phyloP scores from a whole-genome alignment of 2,329 filamentous ascomycete genomes.

The Tolypocladium tundrense region DNA sequence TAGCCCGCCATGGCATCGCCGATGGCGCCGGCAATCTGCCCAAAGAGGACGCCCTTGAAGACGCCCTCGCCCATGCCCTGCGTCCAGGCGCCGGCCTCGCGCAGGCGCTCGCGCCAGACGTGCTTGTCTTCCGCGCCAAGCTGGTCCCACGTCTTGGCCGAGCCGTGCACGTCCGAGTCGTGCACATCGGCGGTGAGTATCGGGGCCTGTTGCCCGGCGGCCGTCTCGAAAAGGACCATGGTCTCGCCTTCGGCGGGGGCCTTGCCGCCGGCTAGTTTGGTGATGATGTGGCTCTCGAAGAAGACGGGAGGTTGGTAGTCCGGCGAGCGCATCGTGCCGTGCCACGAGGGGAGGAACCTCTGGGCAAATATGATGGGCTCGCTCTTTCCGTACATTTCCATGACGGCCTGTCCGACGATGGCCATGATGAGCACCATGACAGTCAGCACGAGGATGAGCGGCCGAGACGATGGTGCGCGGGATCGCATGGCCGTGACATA shows the following conservation, averaged over 20 bases:
- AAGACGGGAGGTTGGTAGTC: conserved; percentile 13
- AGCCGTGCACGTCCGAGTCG: conserved; percentile 34
- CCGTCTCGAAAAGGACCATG: conserved; percentile 3
- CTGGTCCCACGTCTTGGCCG: conserved; percentile 61
- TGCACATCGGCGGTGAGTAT: conserved; percentile 33
- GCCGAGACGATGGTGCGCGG: conserved; percentile 36
- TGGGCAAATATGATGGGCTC: conserved; percentile 46
- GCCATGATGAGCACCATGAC: conserved; percentile 51
- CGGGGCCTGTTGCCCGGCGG: conserved; percentile 4
- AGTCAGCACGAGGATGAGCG: conserved; percentile 42
- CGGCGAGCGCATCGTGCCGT: conserved; percentile 18
- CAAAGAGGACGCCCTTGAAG: conserved; percentile 68
- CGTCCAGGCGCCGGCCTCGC: conserved; percentile 67
- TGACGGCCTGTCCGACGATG: conserved; percentile 50
- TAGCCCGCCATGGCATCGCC: conserved; percentile 38
- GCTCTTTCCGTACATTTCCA: conserved; percentile 51
- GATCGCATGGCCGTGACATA: conserved; percentile 59
- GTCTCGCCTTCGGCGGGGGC: conserved; percentile 23
- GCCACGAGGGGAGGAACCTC: conserved; percentile 41
- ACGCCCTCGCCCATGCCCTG: conserved; percentile 67
- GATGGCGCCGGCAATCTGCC: conserved; percentile 56
- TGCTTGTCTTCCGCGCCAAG: conserved; percentile 51
- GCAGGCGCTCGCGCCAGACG: conserved; percentile 60
- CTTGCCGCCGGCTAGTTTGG: conserved; percentile 25
- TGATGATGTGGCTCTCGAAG: conserved; percentile 22